Base-by-base conservation (phyloP, 257 asterid genomes). In the Cinchona pubescens region DNA sequence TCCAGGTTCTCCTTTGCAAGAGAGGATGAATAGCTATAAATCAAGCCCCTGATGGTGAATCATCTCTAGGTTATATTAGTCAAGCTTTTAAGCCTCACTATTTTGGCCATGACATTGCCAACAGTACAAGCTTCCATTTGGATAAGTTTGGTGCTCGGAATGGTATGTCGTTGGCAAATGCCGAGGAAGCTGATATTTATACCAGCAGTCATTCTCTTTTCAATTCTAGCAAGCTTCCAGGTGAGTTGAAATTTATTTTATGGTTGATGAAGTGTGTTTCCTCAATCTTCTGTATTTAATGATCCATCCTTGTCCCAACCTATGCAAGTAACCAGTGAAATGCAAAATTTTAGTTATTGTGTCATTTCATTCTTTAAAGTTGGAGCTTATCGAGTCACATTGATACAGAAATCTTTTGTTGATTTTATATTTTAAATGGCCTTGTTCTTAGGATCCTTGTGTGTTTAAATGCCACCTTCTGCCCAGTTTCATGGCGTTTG, bases 1-100 rank as follows among this genome's bases (percentile, higher is more conserved):
- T 95, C 99, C 35, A 89, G 97, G 86, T 95, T 95, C 83, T 89
- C 97, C 67, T 95, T 92, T 86, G 99, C 99, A 37, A 85, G 99
- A 85, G 99, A 90, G 79, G 96, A 81, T 79, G 92, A 88, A 32
- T 74, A n/a, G n/a, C 80, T 63, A 72, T 67, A 69, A 68, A 75
- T 61, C 88, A 78, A 40, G 81, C 73, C 25, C 78, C 86, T 65
- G 82, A 80, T 71, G 80, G 76, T 78, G 90, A 86, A 71, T 85
- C 86, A 69, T 76, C 90, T 37, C 59, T 67, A 48, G 75, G 80
- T 78, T 79, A 81, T 69, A 76, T 67, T 69, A 92, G 84, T 37
- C 87, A 89, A 67, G 82, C 82, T 75, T 78, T 82, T 76, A 84
- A 79, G 81, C 87, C 85, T 79, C 86, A 27, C 32, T 82, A 83